Conservation (phyloP, 345 rosid genomes). For the Dipteronia dyeriana region DNA sequence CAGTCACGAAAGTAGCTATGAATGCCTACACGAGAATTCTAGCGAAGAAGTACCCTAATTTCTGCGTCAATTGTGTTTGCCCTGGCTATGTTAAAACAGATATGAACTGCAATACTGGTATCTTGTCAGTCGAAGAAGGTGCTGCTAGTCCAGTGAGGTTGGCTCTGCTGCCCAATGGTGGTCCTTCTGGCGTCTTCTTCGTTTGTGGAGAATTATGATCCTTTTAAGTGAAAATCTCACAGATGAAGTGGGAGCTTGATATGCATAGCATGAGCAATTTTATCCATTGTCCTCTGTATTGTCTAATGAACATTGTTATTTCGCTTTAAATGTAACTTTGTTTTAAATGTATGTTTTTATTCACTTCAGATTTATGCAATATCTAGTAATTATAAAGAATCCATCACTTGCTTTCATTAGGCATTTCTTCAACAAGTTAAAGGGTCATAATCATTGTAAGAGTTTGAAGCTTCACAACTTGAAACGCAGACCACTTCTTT, state of each 20-base stretch:
- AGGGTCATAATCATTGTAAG: neutral
- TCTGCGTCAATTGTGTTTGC: conserved; percentile 6
- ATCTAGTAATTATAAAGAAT: neutral
- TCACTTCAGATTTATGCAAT: neutral
- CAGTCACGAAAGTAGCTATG: conserved; percentile 20
- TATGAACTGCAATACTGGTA: conserved; percentile 4
- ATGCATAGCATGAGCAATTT: neutral
- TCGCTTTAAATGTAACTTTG: too few relatives aligned
- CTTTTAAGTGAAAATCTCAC: conserved; percentile 4
- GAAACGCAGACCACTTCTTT: neutral
- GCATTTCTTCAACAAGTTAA: neutral
- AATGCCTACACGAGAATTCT: conserved; percentile 13
- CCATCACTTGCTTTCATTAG: too few relatives aligned
- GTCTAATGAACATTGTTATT: neutral
- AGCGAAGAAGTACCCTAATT: neutral
- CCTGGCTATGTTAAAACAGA: conserved; percentile 19
- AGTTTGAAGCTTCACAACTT: neutral
- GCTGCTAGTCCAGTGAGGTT: conserved; percentile 19
- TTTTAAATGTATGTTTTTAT: neutral
- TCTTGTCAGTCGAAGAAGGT: conserved; percentile 14
- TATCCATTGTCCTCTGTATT: neutral
- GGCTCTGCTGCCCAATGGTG: conserved; percentile 19
- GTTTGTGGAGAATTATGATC: neutral
- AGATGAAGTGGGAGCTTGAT: neutral
- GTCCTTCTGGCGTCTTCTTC: conserved; percentile 27